Evolutionary conservation across 2,329 filamentous ascomycete genomes (phyloP).

Genomic region (Ophiocordyceps unilateralis): DNA sequence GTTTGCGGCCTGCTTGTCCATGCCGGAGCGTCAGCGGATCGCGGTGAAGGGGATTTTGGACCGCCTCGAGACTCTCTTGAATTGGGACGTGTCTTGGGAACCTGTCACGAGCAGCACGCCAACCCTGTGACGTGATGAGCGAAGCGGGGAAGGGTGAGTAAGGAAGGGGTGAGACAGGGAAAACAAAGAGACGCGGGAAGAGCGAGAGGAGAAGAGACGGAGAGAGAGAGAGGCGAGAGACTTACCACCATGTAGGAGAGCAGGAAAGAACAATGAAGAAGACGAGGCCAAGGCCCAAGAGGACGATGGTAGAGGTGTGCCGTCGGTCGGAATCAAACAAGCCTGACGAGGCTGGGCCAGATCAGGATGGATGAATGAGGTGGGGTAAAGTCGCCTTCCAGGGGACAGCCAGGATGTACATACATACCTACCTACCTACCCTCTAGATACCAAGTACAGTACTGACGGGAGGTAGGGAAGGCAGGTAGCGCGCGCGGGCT

Average conservation of each 20-base stretch:
- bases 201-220: neutral
- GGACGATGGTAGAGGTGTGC: neutral
- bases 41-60: neutral
- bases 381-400: neutral
- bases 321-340: neutral
- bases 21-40: constrained; percentile 23
- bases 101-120: neutral
- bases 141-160: neutral
- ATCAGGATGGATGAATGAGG: neutral
- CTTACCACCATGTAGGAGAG: constrained; percentile 8
- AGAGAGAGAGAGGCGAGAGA: neutral
- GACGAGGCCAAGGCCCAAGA: no score
- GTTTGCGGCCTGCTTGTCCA: constrained; percentile 29
- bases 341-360: neutral
- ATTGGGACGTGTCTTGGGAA: neutral
- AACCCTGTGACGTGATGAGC: constrained; percentile 1
- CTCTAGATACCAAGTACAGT: neutral
- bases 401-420: neutral
- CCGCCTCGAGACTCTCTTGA: constrained; percentile 1
- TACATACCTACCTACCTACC: no score
- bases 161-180: neutral
- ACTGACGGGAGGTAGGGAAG: no score
- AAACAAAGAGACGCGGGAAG: constrained; percentile 1
- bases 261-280: neutral
- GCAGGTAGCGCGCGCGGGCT: neutral